phyloP scores from a whole-genome alignment of 306 rosid genomes.

The Dicorynia guianensis region DNA sequence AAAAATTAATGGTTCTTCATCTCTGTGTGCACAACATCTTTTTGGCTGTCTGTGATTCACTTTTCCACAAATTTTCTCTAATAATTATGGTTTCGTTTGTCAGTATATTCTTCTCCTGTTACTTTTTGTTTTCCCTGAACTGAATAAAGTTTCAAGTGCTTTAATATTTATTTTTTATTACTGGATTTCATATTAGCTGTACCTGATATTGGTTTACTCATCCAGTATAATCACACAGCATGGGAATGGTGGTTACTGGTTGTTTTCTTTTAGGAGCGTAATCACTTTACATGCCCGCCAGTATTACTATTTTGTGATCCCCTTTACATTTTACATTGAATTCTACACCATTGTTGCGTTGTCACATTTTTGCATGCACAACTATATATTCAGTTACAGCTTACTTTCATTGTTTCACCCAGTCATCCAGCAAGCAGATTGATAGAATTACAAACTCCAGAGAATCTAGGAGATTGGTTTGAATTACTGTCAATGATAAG shows the following conservation, averaged over 20 bases:
- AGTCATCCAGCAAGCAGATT: not conserved
- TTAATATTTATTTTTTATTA: not conserved
- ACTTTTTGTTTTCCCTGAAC: not conserved
- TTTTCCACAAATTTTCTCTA: too few species aligned
- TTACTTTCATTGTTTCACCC: not conserved
- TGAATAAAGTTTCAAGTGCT: constrained; percentile 14
- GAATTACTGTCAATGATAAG: not conserved
- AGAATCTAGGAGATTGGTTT: constrained; percentile 2
- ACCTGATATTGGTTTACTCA: constrained; percentile 26
- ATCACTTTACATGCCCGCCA: not conserved
- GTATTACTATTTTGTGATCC: not conserved
- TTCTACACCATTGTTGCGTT: not conserved
- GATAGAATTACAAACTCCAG: constrained; percentile 29
- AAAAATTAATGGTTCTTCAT: too few species aligned
- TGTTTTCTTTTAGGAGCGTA: not conserved
- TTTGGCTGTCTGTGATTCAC: too few species aligned
- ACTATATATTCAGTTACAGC: constrained; percentile 17
- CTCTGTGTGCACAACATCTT: too few species aligned
- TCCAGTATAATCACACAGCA: constrained; percentile 16
- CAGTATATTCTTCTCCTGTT: too few species aligned
- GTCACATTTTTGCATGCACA: not conserved
- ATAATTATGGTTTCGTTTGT: too few species aligned
- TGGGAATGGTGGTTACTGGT: constrained; percentile 13
- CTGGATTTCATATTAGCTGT: not conserved
- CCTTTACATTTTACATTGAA: not conserved